These are phyloP conservation scores for Catenaria anguillulae DNA, from an alignment of 371 early-diverging fungal genomes.

Conservation along the genomic window DNA sequence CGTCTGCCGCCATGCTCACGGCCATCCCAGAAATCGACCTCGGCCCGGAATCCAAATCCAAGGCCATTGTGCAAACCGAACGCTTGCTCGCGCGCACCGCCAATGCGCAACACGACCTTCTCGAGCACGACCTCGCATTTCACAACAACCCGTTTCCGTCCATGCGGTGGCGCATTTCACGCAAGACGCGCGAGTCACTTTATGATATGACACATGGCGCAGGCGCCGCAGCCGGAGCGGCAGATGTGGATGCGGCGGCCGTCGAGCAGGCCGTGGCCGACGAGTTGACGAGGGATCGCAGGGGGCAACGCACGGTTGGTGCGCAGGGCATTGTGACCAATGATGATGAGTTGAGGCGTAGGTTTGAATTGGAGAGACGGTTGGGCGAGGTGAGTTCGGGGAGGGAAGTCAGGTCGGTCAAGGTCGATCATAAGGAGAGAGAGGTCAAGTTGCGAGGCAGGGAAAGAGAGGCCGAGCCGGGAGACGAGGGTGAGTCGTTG, in stretches of 20 bases:
- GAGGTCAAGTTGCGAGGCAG: too few relatives aligned
- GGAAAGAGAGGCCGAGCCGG: too few relatives aligned
- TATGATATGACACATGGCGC: too few relatives aligned
- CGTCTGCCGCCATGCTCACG: conserved; percentile 77
- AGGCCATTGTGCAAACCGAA: conserved; percentile 7
- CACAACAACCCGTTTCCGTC: conserved; percentile 14
- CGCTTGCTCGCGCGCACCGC: not conserved
- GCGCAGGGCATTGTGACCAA: conserved; percentile 15
- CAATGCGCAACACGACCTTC: conserved; percentile 12
- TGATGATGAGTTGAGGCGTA: conserved; percentile 11
- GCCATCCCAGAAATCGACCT: conserved; percentile 88
- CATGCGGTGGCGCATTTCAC: conserved; percentile 9
- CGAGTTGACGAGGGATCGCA: not conserved
- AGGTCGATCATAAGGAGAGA: too few relatives aligned
- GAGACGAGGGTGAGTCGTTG: too few relatives aligned
- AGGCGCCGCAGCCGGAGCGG: too few relatives aligned
- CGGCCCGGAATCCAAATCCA: conserved; percentile 21
- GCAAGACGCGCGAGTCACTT: conserved; percentile 4
- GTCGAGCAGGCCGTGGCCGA: conserved; percentile 6
- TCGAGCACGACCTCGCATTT: conserved; percentile 2
- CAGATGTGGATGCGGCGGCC: too few relatives aligned
- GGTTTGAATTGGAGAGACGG: too few relatives aligned
- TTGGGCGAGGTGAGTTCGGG: too few relatives aligned
- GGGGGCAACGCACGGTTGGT: conserved; percentile 12
- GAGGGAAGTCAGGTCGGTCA: too few relatives aligned